Percentiles rank a stretch among this genome's conserved stretches.
Conservation (phyloP, 805 yeast genomes). For the Kluyveromyces aestuarii region DNA sequence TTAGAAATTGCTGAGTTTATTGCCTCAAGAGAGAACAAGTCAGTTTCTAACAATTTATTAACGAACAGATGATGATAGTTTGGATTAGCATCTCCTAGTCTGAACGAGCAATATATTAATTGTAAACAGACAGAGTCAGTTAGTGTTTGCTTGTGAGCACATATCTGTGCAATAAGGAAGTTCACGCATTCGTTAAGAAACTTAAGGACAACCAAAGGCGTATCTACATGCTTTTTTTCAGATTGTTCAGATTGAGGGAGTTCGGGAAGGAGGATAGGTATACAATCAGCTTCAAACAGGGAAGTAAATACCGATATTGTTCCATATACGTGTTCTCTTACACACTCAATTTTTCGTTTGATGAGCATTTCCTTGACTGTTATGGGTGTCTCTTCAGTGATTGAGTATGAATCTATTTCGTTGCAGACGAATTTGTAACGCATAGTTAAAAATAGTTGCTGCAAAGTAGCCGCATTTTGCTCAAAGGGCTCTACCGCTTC, state of each 20-base stretch:
- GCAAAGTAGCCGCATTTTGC: slow-evolving; percentile 23
- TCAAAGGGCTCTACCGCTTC: slow-evolving; percentile 53
- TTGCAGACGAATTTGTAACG: slow-evolving; percentile 56
- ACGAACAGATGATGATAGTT: slow-evolving; percentile 26
- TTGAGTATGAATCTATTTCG: slow-evolving; percentile 41
- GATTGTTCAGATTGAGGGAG: not conserved
- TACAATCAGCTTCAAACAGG: slow-evolving; percentile 8
- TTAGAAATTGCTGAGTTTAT: slow-evolving; percentile 20
- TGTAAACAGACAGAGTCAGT: slow-evolving; percentile 70
- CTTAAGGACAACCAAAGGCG: slow-evolving; percentile 28
- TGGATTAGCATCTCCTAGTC: slow-evolving; percentile 41
- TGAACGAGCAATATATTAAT: slow-evolving; percentile 80
- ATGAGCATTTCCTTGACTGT: slow-evolving; percentile 29
- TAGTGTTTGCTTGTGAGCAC: slow-evolving; percentile 27
- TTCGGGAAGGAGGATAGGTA: not conserved
- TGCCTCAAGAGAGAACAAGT: slow-evolving; percentile 16
- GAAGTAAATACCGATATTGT: slow-evolving; percentile 20
- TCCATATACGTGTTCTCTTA: slow-evolving; percentile 52
- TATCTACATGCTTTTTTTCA: slow-evolving; percentile 5
- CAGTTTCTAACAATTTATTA: slow-evolving; percentile 19
- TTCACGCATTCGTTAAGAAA: slow-evolving; percentile 26
- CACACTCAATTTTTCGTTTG: slow-evolving; percentile 72
- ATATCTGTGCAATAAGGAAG: slow-evolving; percentile 22
- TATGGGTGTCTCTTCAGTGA: slow-evolving; percentile 13
- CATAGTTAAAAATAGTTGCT: slow-evolving; percentile 57